Base-by-base conservation (phyloP, 805 yeast species). In the Ogataea allantospora region DNA sequence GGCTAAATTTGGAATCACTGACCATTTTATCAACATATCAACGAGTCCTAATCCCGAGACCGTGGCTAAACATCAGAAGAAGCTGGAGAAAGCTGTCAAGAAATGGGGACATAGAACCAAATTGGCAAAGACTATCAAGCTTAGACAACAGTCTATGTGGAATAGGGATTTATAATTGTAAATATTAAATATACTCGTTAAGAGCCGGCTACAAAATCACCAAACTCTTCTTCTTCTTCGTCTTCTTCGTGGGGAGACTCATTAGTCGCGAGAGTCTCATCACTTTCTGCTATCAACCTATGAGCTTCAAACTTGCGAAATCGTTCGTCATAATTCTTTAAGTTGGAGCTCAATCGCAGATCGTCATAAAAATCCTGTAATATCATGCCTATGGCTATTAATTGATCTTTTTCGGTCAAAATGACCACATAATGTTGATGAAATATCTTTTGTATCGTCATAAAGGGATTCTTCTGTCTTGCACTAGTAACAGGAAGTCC, bases 11-110 rank as follows among this genome's bases (percentile, higher is more conserved):
- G 42, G 47, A 1, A 53, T 60, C 8, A 48, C 62, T 2, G 56
- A 58, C 30, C 46, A 51, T 24, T 63, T 63, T 35, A 51, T 64
- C 26, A 54, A 54, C 43, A 46, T 63, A 12, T 43, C 60, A 7
- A 59, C 67, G 2, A 40, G 40, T 3, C 38, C 59, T 19, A 56
- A 55, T 34, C 42, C 47, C 5, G 38, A 43, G 24, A 51, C 53
- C 8, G 7, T 43, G 9, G 38, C 42, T 8, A 43, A 47, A 22
- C 55, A 57, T 19, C 33, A 36, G 17, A 48, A 46, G 18, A 31
- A 43, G 14, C 31, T 58, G 12, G 42, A 48, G 14, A 48, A 48
- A 15, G 34, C 48, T 4, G 46, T 47, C 16, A 48, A 47, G 18
- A 57, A 53, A 33, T 58, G 63, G 61, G 47, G 54, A 9, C 35